These are phyloP conservation scores for Dactylella cylindrospora DNA, from an alignment of 2,329 filamentous ascomycete species.

Conservation along the genomic window DNA sequence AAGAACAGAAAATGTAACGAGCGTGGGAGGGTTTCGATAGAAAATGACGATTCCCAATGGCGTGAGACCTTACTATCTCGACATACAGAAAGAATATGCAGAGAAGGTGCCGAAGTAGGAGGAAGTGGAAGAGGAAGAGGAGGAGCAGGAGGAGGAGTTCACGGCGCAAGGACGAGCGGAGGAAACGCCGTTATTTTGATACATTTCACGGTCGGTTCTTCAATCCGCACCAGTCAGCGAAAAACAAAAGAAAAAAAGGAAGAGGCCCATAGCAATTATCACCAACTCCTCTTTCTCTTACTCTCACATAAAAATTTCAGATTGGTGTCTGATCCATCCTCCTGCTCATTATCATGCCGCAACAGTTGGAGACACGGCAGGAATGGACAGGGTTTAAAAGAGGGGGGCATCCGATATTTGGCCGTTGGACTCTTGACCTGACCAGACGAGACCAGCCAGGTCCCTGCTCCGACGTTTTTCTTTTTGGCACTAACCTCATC, in stretches of 20 bases:
- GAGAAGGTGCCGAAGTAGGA: too few relatives aligned
- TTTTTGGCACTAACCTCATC: too few relatives aligned
- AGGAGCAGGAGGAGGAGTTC: neutral
- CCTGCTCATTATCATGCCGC: constrained; percentile 19
- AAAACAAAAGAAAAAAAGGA: neutral
- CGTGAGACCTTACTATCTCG: too few relatives aligned
- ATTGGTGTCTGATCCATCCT: constrained; percentile 1
- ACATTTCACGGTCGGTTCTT: too few relatives aligned
- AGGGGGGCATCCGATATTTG: neutral
- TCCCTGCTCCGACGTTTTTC: too few relatives aligned
- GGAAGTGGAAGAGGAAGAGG: neutral
- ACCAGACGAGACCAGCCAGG: too few relatives aligned
- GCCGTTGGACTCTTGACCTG: too few relatives aligned
- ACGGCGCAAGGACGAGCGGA: neutral
- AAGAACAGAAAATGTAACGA: too few relatives aligned
- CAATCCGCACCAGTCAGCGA: neutral
- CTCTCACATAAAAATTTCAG: neutral
- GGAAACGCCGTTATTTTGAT: neutral
- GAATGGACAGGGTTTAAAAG: constrained; percentile 27
- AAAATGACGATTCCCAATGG: too few relatives aligned
- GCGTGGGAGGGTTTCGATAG: too few relatives aligned
- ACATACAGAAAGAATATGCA: too few relatives aligned
- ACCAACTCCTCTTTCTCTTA: neutral
- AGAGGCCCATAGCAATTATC: neutral
- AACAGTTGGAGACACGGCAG: constrained; percentile 40